A percentile compares a stretch with the other conserved stretches of the same genome.
These are phyloP conservation scores for Plantago ovata DNA, from an alignment of 257 asterid genomes.

Conservation along the genomic window DNA sequence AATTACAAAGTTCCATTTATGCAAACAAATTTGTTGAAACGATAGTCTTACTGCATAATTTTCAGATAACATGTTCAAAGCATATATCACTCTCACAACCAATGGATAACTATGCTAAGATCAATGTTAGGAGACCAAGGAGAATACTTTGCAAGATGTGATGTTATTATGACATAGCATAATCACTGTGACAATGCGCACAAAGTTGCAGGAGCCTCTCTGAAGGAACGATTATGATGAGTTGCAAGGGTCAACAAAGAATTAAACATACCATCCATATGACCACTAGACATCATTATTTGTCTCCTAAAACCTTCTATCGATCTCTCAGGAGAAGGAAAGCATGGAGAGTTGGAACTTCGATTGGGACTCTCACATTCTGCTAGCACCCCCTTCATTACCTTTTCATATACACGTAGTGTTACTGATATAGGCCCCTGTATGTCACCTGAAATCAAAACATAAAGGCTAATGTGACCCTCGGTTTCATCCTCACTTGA, in stretches of 20 bases:
- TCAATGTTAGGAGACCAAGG: too few relatives aligned
- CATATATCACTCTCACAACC: too few relatives aligned
- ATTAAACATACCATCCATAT: constrained; percentile 10
- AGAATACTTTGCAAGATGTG: not conserved
- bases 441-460: constrained; percentile 18
- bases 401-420: not conserved
- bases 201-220: too few relatives aligned
- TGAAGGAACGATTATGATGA: too few relatives aligned
- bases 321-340: constrained; percentile 12
- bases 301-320: constrained; percentile 11
- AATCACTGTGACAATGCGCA: not conserved
- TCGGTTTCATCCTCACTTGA: not conserved
- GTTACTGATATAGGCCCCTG: constrained; percentile 8
- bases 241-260: not conserved
- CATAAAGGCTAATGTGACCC: not conserved
- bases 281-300: constrained; percentile 6
- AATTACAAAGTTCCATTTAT: too few relatives aligned
- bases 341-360: not conserved
- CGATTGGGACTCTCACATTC: not conserved
- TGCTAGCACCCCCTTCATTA: not conserved
- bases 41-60: too few relatives aligned
- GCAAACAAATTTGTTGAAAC: too few relatives aligned
- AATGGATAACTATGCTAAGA: too few relatives aligned
- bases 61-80: too few relatives aligned
- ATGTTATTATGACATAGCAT: not conserved